phyloP scores from a whole-genome alignment of 768 basidiomycete species.

The Paxillus rubicundulus region DNA sequence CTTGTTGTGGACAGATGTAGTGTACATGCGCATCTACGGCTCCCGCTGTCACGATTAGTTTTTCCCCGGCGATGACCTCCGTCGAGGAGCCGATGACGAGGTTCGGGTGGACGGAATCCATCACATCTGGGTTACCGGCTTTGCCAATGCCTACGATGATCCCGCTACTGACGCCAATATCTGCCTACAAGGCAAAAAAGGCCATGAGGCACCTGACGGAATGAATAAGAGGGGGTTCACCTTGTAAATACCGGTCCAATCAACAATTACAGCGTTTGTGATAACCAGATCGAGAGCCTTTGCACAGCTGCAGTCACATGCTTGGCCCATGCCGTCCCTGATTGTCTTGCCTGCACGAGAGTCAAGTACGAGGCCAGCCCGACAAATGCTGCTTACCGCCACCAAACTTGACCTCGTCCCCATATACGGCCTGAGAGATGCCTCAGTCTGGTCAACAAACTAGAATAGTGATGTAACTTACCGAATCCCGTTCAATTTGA shows the following conservation, averaged over 20 bases:
- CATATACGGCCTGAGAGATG: slow-evolving; percentile 68
- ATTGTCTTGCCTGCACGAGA: slow-evolving; percentile 75
- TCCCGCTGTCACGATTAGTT: slow-evolving; percentile 90
- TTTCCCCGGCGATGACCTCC: slow-evolving; percentile 95
- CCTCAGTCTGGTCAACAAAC: neutral
- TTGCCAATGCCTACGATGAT: slow-evolving; percentile 89
- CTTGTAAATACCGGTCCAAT: slow-evolving; percentile 96
- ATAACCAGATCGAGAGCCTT: slow-evolving; percentile 89
- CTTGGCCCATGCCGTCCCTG: slow-evolving; percentile 96
- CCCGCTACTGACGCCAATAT: slow-evolving; percentile 88
- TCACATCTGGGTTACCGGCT: slow-evolving; percentile 93
- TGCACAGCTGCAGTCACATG: slow-evolving; percentile 60
- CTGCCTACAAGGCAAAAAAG: slow-evolving; percentile 56
- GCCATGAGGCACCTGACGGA: slow-evolving; percentile 1
- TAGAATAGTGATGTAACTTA: slow-evolving; percentile 24
- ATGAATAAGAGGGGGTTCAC: slow-evolving; percentile 33
- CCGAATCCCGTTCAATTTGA: slow-evolving; percentile 84
- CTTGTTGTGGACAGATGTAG: slow-evolving; percentile 93
- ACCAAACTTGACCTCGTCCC: slow-evolving; percentile 97
- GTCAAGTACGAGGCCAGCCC: slow-evolving; percentile 46
- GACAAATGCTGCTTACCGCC: slow-evolving; percentile 54
- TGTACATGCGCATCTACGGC: slow-evolving; percentile 91
- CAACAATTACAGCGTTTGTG: slow-evolving; percentile 91
- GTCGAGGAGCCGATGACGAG: slow-evolving; percentile 89
- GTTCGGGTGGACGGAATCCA: slow-evolving; percentile 69